Percentiles rank a stretch among this genome's conserved stretches.
Evolutionary conservation across 805 yeast species (phyloP).

Genomic region (Maudiozyma turicensis): DNA sequence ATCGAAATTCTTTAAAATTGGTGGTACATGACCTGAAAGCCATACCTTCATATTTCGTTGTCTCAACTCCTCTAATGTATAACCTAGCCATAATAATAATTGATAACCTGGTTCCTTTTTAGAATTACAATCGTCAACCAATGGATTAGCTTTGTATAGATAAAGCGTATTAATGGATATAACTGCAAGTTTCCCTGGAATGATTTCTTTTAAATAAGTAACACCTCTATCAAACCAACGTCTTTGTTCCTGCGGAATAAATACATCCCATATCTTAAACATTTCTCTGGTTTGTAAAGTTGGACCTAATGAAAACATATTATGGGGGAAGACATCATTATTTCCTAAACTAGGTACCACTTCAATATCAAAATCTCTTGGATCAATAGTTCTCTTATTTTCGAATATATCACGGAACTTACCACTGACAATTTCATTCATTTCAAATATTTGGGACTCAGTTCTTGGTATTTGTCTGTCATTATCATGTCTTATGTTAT

Average conservation of each 20-base stretch:
- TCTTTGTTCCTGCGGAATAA: slow-evolving; percentile 68
- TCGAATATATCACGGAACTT: slow-evolving; percentile 44
- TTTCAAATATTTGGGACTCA: slow-evolving; percentile 57
- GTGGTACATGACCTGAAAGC: slow-evolving; percentile 86
- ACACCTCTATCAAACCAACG: slow-evolving; percentile 69
- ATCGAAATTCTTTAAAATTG: slow-evolving; percentile 69
- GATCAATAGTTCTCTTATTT: slow-evolving; percentile 35
- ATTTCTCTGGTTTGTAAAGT: slow-evolving; percentile 77
- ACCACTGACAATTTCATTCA: slow-evolving; percentile 51
- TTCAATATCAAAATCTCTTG: slow-evolving; percentile 36
- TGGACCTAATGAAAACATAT: slow-evolving; percentile 77
- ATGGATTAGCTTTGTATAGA: slow-evolving; percentile 64
- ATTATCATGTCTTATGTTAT: slow-evolving; percentile 75
- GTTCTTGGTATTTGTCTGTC: slow-evolving; percentile 68
- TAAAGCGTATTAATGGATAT: slow-evolving; percentile 72
- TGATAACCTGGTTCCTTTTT: slow-evolving; percentile 73
- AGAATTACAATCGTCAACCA: slow-evolving; percentile 70
- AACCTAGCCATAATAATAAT: slow-evolving; percentile 68
- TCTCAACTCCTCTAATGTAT: slow-evolving; percentile 63
- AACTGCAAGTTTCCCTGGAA: slow-evolving; percentile 70
- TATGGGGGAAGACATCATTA: slow-evolving; percentile 85
- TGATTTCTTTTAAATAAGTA: slow-evolving; percentile 65
- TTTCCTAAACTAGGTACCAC: slow-evolving; percentile 73
- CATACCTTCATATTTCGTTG: slow-evolving; percentile 71
- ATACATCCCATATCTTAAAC: slow-evolving; percentile 61